Percentiles rank a stretch among this genome's conserved stretches.
Evolutionary conservation across 768 basidiomycete species (phyloP).

Genomic region (Tylopilus felleus): DNA sequence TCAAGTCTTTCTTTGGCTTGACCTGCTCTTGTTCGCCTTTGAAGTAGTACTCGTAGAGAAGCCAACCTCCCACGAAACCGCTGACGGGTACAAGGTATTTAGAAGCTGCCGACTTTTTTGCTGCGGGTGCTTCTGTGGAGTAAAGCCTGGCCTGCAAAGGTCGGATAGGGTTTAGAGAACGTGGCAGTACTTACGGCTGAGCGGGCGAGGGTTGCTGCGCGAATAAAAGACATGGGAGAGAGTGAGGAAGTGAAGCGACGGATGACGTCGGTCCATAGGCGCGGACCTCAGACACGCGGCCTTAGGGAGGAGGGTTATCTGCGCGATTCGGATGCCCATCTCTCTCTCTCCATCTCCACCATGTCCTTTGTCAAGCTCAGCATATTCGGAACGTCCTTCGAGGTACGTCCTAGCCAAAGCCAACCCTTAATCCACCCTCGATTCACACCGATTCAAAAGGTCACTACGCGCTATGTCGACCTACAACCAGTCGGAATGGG

Average conservation of each 20-base stretch:
- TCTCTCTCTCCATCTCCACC: constrained; percentile 19
- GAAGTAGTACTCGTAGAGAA: constrained; percentile 52
- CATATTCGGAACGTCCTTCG: constrained; percentile 98
- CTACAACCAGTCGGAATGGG: constrained; percentile 99
- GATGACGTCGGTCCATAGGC: not conserved
- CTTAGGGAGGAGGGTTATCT: constrained; percentile 17
- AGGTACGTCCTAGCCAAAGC: constrained; percentile 47
- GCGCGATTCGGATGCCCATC: constrained; percentile 15
- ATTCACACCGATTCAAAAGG: constrained; percentile 45
- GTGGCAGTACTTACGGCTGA: constrained; percentile 40
- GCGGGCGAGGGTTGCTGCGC: constrained; percentile 38
- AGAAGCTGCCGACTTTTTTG: constrained; percentile 49
- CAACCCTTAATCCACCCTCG: constrained; percentile 14
- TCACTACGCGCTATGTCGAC: constrained; percentile 98
- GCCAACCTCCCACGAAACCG: constrained; percentile 41
- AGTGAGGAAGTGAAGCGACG: not conserved
- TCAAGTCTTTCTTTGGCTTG: constrained; percentile 42
- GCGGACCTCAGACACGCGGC: constrained; percentile 26
- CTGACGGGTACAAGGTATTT: constrained; percentile 36
- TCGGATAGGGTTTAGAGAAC: not conserved
- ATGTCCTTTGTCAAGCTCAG: constrained; percentile 98
- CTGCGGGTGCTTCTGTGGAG: constrained; percentile 42
- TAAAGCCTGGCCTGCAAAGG: constrained; percentile 40
- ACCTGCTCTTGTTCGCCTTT: constrained; percentile 21
- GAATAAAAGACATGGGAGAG: constrained; percentile 46